Conservation (phyloP, 164 flowering plant species). For the Macadamia integrifolia region DNA sequence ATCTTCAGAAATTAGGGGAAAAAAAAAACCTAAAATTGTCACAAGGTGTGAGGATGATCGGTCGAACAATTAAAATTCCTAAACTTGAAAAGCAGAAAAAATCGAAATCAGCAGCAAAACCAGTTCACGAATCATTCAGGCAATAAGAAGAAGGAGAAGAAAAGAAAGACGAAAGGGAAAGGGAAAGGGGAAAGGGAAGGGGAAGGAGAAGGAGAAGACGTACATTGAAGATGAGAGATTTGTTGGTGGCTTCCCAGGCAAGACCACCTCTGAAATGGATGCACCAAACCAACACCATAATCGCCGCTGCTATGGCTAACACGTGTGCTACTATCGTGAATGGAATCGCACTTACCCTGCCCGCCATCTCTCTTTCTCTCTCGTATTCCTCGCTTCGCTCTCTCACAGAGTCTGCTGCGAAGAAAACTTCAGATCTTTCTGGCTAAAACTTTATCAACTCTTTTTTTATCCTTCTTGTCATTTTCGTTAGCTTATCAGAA, state of each 20-base stretch:
- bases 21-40: too few species aligned
- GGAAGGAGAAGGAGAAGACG: conserved; percentile 1
- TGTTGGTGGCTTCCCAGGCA: conserved; percentile 65
- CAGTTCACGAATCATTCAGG: too few species aligned
- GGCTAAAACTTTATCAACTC: too few species aligned
- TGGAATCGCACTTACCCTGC: conserved; percentile 34
- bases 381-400: neutral
- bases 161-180: neutral
- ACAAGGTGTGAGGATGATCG: too few species aligned
- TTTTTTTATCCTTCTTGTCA: too few species aligned
- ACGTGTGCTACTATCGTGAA: conserved; percentile 53
- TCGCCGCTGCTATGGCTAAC: conserved; percentile 42
- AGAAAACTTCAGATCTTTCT: too few species aligned
- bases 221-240: conserved; percentile 85
- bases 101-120: too few species aligned
- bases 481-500: too few species aligned
- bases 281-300: conserved; percentile 76
- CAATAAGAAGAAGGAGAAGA: neutral
- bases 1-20: too few species aligned
- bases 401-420: neutral
- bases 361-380: conserved; percentile 30
- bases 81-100: too few species aligned
- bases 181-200: neutral
- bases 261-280: conserved; percentile 79
- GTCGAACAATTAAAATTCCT: too few species aligned